These are phyloP conservation scores for Fusarium ambrosium DNA, from an alignment of 2,329 filamentous ascomycete genomes.

Conservation along the genomic window DNA sequence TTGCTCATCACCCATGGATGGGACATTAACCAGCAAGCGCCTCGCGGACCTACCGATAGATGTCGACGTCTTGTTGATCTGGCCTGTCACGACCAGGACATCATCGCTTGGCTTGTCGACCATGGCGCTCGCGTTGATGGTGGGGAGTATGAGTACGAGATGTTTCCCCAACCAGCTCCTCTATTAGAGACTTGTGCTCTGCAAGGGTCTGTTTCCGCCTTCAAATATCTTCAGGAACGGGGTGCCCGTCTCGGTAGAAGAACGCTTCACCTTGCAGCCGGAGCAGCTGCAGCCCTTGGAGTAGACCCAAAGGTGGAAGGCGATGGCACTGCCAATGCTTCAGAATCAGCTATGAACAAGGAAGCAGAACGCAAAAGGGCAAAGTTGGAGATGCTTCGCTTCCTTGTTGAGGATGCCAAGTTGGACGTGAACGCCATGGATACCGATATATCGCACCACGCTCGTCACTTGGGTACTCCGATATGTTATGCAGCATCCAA, in stretches of 20 bases:
- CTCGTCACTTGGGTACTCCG: neutral
- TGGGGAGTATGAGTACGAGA: neutral
- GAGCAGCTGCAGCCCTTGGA: neutral
- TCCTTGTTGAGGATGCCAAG: conserved; percentile 12
- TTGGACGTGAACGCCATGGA: conserved; percentile 1
- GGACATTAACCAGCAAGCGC: conserved; percentile 15
- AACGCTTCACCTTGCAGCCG: neutral
- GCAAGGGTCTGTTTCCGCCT: neutral
- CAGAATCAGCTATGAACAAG: neutral
- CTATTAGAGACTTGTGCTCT: neutral
- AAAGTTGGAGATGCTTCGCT: conserved; percentile 14
- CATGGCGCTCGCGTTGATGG: conserved; percentile 17
- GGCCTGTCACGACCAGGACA: conserved; percentile 1
- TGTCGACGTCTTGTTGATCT: conserved; percentile 15
- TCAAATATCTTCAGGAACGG: neutral
- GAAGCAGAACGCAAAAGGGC: neutral
- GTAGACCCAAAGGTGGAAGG: neutral
- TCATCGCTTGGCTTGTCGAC: conserved; percentile 24
- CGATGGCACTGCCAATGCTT: neutral
- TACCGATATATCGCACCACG: neutral
- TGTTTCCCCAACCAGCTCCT: neutral
- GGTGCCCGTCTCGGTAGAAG: neutral
- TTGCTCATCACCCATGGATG: conserved; percentile 16
- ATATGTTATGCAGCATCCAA: conserved; percentile 1
- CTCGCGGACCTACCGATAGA: neutral